Percentiles rank a stretch among this genome's conserved stretches.
These are phyloP conservation scores for Pseudogymnoascus sp. DNA, from an alignment of 2,329 filamentous ascomycete genomes.

Conservation along the genomic window DNA sequence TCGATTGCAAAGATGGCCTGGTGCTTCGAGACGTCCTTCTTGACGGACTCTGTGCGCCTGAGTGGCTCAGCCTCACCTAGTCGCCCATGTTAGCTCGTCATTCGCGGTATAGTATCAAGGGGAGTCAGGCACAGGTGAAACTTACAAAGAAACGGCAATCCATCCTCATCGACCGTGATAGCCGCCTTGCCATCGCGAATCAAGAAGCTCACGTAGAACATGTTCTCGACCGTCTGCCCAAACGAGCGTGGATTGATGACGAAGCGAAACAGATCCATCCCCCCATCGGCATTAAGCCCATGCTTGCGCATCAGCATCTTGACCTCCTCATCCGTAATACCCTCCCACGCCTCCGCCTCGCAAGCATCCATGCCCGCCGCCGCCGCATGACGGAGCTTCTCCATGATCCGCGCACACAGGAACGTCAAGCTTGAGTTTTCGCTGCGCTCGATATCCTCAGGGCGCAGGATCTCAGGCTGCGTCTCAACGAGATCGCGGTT, in stretches of 20 bases:
- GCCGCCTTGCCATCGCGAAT: slow-evolving; percentile 76
- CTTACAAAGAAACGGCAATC: slow-evolving; percentile 73
- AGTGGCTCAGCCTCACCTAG: slow-evolving; percentile 13
- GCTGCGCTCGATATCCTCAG: slow-evolving; percentile 62
- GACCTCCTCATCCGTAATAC: slow-evolving; percentile 38
- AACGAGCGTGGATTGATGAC: slow-evolving; percentile 86
- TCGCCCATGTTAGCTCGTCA: slow-evolving; percentile 36
- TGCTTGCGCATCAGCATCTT: slow-evolving; percentile 52
- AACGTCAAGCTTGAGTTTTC: slow-evolving; percentile 72
- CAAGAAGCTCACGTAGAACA: slow-evolving; percentile 94
- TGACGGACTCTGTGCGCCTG: slow-evolving; percentile 24
- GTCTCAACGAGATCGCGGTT: slow-evolving; percentile 61
- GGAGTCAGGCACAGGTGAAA: slow-evolving; percentile 18
- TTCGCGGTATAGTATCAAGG: slow-evolving; percentile 30
- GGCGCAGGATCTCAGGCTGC: slow-evolving; percentile 67
- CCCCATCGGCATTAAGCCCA: slow-evolving; percentile 57
- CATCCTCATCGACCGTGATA: slow-evolving; percentile 63
- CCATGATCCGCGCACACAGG: slow-evolving; percentile 67
- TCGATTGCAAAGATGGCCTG: slow-evolving; percentile 87
- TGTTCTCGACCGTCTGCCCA: slow-evolving; percentile 88
- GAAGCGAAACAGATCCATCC: slow-evolving; percentile 75
- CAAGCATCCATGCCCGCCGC: slow-evolving; percentile 39
- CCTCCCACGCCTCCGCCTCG: slow-evolving; percentile 35
- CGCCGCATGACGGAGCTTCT: slow-evolving; percentile 46
- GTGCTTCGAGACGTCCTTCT: slow-evolving; percentile 55